Conservation (phyloP, 768 basidiomycete species). For the Coprinellus micaceus region DNA sequence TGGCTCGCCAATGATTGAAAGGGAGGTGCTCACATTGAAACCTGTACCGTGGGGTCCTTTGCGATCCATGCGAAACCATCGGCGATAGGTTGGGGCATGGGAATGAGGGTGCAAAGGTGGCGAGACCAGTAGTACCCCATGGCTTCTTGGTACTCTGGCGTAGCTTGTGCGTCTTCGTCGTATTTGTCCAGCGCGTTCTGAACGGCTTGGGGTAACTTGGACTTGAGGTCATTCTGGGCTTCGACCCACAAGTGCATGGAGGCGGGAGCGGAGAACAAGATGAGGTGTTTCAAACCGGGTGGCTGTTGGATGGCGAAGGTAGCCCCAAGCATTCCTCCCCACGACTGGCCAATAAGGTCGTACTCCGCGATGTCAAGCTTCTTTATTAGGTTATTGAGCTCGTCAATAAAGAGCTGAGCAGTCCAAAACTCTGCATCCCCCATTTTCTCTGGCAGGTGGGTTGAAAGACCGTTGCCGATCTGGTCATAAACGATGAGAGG, state of each 20-base stretch:
- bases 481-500: constrained; percentile 58
- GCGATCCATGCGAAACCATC: constrained; percentile 30
- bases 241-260: constrained; percentile 38
- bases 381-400: constrained; percentile 43
- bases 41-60: constrained; percentile 45
- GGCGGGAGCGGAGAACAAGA: constrained; percentile 44
- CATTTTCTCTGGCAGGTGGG: constrained; percentile 49
- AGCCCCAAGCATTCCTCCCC: constrained; percentile 49
- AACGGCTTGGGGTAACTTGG: constrained; percentile 36
- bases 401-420: constrained; percentile 44
- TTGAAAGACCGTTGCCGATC: constrained; percentile 49
- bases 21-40: constrained; percentile 37
- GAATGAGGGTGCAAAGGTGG: constrained; percentile 42
- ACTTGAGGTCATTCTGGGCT: constrained; percentile 13
- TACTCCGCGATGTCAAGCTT: constrained; percentile 45
- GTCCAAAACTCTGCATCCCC: constrained; percentile 46
- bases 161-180: constrained; percentile 39
- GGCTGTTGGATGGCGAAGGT: constrained; percentile 36
- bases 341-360: constrained; percentile 49
- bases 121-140: constrained; percentile 38
- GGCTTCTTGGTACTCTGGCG: constrained; percentile 43
- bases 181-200: constrained; percentile 39
- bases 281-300: constrained; percentile 40
- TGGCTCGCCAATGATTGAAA: neutral
- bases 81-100: constrained; percentile 39